Evolutionary conservation across 257 asterid species (phyloP), one percentile per base, ranked within the genome.

Genomic region (Solanum acaule): DNA sequence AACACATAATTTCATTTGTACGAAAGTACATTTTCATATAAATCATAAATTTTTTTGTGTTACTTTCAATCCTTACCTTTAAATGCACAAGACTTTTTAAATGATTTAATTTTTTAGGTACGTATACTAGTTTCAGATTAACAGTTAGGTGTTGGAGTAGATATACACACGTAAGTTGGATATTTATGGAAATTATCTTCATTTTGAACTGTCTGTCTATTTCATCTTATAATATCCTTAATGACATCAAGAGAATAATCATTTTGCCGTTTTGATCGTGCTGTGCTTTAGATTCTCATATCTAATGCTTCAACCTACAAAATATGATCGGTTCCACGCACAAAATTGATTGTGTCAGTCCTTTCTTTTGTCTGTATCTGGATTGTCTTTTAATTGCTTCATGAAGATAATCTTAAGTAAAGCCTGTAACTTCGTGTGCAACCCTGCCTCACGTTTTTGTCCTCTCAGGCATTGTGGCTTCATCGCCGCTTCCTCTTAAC

Each of bases 401-500:
- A 82, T 29, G 67, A 49, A 82, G 86, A 49, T 31, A 49, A 27
- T 82, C 68, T 29, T 3, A 18, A 29, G 31, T 29, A 22, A 29
- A 49, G 70, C 86, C 56, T 49, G 12, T 18, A 82, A 65, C 20
- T 81, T 81, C 1, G 29, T 6, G 27, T 4, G 42, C n/a, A 49
- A 81, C 3, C 86, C 11, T 16, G 29, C n/a, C 70, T 81, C 29
- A 3, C 6, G 68, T 29, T 46, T 27, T 29, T 29, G 27, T 29
- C 56, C 52, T 88, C 88, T 89, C 89, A 96, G 98, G 98, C 98
- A 86, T 63, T 97, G 75, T 96, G 99, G 99, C 98, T 97, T 87
- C 98, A 97, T 87, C 98, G 98, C 2, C 99, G 99, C 89, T 95
- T 97, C 91, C 93, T 97, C 88, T 92, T 98, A 68, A 90, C 94